Conservation (phyloP, 164 flowering plant species). For the Piper longum region DNA sequence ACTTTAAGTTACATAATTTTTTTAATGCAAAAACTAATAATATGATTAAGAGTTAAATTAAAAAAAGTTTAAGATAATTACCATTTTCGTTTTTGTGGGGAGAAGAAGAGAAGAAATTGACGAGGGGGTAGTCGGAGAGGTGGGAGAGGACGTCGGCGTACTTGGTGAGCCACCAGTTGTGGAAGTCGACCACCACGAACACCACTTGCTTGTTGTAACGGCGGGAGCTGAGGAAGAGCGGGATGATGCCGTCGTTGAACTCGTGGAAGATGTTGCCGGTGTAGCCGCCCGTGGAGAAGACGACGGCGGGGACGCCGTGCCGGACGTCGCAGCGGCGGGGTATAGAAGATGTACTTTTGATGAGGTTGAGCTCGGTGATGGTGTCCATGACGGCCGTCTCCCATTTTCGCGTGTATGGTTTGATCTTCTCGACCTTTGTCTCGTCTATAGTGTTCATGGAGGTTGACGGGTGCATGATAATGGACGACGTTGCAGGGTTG, state of each 20-base stretch:
- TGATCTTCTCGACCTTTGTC: slow-evolving; percentile 43
- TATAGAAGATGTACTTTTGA: slow-evolving; percentile 11
- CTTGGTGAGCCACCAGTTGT: slow-evolving; percentile 74
- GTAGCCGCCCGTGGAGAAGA: slow-evolving; percentile 90
- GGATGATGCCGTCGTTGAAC: slow-evolving; percentile 84
- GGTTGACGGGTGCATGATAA: slow-evolving; percentile 30
- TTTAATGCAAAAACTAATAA: too few species aligned
- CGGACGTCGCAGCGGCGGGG: slow-evolving; percentile 40
- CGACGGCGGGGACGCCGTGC: slow-evolving; percentile 69
- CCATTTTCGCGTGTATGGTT: slow-evolving; percentile 92
- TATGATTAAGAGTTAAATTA: too few species aligned
- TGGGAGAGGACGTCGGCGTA: slow-evolving; percentile 51
- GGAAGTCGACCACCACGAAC: slow-evolving; percentile 75
- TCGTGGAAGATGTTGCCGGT: slow-evolving; percentile 96
- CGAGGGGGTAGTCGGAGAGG: slow-evolving; percentile 53
- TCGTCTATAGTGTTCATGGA: slow-evolving; percentile 33
- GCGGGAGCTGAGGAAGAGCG: slow-evolving; percentile 73
- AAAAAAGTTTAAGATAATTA: too few species aligned
- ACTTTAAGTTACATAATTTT: too few species aligned
- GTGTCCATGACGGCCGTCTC: slow-evolving; percentile 58
- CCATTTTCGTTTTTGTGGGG: too few species aligned
- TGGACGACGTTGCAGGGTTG: slow-evolving; percentile 44
- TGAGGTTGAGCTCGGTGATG: slow-evolving; percentile 46
- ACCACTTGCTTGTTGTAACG: slow-evolving; percentile 58
- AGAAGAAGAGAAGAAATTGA: slow-evolving; percentile 28